Conservation (phyloP, 176 grass and related monocot species). For the Secale cereale region DNA sequence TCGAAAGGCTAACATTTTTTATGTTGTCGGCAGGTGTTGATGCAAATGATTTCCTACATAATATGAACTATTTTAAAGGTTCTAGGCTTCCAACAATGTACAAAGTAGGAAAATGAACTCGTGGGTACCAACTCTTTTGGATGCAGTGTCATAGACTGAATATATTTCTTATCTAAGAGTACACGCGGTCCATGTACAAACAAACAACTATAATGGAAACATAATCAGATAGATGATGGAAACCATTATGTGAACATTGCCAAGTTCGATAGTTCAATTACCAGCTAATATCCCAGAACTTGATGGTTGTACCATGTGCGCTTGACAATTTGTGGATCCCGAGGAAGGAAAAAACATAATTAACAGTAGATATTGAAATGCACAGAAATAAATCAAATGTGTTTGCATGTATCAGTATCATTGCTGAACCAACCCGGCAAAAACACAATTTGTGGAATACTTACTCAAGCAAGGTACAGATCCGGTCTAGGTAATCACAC, state of each 20-base stretch:
- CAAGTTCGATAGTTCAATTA: slow-evolving; percentile 20
- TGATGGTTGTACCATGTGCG: slow-evolving; percentile 79
- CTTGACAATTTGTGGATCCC: too few relatives aligned
- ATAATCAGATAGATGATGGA: neutral
- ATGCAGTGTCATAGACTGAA: slow-evolving; percentile 40
- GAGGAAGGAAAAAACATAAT: too few relatives aligned
- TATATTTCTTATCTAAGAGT: slow-evolving; percentile 95
- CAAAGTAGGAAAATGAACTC: too few relatives aligned
- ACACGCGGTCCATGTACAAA: slow-evolving; percentile 74
- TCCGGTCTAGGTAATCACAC: too few relatives aligned
- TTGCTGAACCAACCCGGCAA: too few relatives aligned
- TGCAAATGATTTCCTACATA: slow-evolving; percentile 70
- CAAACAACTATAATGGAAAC: slow-evolving; percentile 18
- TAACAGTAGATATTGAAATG: too few relatives aligned
- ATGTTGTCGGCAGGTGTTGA: slow-evolving; percentile 94
- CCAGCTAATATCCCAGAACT: slow-evolving; percentile 98
- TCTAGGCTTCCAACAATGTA: slow-evolving; percentile 11
- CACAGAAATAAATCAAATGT: too few relatives aligned
- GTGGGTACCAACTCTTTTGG: too few relatives aligned
- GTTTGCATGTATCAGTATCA: too few relatives aligned
- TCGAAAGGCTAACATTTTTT: slow-evolving; percentile 88
- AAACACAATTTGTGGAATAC: too few relatives aligned
- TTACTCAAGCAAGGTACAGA: too few relatives aligned
- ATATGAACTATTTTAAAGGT: neutral
- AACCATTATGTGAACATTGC: neutral